phyloP scores from a whole-genome alignment of 208 protist genomes.

The Leishmania aethiopica region DNA sequence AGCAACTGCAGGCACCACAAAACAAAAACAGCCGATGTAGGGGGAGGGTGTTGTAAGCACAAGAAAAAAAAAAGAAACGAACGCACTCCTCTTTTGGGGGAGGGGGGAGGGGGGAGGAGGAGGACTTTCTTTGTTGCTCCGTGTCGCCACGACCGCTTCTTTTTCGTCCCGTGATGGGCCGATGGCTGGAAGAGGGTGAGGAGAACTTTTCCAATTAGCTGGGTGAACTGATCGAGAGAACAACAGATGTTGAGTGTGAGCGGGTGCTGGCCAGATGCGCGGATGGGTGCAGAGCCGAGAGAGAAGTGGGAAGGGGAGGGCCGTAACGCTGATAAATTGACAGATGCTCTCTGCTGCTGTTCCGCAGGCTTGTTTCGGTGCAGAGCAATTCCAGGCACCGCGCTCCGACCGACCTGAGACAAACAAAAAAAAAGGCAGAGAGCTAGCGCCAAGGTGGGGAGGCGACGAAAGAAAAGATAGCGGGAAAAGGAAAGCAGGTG shows the following conservation, averaged over 20 bases:
- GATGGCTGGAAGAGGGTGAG: not conserved
- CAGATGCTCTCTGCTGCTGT: not conserved
- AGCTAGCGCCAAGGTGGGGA: not conserved
- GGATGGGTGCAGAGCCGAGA: not conserved
- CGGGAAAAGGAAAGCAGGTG: not conserved
- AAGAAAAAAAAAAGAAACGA: not conserved
- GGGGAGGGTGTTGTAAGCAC: not conserved
- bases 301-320: not conserved
- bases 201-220: too few species aligned
- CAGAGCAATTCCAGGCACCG: not conserved
- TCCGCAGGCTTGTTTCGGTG: not conserved
- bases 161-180: not conserved
- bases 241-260: not conserved
- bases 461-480: not conserved
- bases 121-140: not conserved
- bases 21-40: not conserved
- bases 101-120: too few species aligned
- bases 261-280: not conserved
- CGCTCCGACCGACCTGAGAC: not conserved
- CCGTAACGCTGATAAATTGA: not conserved
- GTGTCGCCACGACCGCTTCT: not conserved
- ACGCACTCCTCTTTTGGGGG: not conserved
- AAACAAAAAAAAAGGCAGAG: not conserved
- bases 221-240: not conserved
- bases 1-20: not conserved